Percentiles rank a stretch among this genome's conserved stretches.
phyloP scores from a whole-genome alignment of 768 basidiomycete genomes.

The Lactarius trivialis region DNA sequence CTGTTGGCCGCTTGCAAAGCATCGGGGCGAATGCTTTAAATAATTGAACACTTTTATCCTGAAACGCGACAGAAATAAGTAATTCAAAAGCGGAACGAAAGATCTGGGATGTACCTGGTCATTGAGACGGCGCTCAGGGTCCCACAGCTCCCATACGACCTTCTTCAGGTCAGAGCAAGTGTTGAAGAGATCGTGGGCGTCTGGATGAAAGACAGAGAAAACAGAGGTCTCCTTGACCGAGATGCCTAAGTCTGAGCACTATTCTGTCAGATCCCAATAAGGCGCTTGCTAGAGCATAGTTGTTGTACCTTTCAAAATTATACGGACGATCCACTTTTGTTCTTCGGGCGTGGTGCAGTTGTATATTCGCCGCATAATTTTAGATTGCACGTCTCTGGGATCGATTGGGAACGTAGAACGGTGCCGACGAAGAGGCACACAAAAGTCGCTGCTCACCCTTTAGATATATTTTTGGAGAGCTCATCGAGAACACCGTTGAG shows the following conservation, averaged over 20 bases:
- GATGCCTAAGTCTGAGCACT: constrained; percentile 71
- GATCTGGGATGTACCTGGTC: constrained; percentile 39
- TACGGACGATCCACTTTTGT: constrained; percentile 93
- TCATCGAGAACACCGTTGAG: constrained; percentile 79
- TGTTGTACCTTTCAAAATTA: constrained; percentile 81
- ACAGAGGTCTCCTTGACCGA: constrained; percentile 93
- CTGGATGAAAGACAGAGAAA: constrained; percentile 86
- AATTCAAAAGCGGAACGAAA: neutral
- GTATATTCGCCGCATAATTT: constrained; percentile 68
- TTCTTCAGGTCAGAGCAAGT: constrained; percentile 95
- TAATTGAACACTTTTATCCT: constrained; percentile 82
- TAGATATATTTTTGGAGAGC: constrained; percentile 61
- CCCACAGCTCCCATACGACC: constrained; percentile 83
- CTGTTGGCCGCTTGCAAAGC: constrained; percentile 85
- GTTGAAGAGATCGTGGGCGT: constrained; percentile 91
- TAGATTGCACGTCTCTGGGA: constrained; percentile 65
- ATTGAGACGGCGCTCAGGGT: constrained; percentile 60
- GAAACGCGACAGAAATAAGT: neutral
- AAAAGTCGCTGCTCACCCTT: constrained; percentile 46
- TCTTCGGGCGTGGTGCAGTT: constrained; percentile 79
- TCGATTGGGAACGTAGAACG: constrained; percentile 6
- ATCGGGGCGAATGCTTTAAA: constrained; percentile 90
- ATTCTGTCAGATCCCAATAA: neutral
- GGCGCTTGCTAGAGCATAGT: constrained; percentile 2
- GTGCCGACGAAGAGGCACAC: neutral